Evolutionary conservation across 805 yeast species (phyloP).

Genomic region (Tetrapisispora taiwanensis): DNA sequence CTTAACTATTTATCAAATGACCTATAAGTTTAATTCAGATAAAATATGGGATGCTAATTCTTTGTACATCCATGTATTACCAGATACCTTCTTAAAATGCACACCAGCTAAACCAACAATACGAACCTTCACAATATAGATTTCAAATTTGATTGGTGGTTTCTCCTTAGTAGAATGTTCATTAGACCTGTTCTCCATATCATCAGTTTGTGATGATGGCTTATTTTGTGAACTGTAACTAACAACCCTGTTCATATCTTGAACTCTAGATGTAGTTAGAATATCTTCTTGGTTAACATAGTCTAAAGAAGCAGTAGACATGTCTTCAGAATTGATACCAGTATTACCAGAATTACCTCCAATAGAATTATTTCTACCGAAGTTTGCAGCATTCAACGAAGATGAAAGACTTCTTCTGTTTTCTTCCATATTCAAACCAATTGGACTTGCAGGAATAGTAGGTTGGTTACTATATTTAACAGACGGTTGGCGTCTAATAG

Average conservation of each 20-base stretch:
- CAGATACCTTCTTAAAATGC: constrained; percentile 85
- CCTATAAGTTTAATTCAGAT: constrained; percentile 55
- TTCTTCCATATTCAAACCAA: constrained; percentile 4
- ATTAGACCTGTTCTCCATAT: neutral
- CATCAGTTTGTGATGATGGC: neutral
- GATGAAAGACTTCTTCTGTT: constrained; percentile 4
- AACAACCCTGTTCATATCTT: constrained; percentile 41
- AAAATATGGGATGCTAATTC: constrained; percentile 79
- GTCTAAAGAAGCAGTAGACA: constrained; percentile 29
- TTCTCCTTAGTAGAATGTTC: constrained; percentile 21
- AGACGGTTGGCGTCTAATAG: constrained; percentile 31
- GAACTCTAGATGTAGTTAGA: constrained; percentile 45
- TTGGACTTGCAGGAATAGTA: constrained; percentile 46
- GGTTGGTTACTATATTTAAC: constrained; percentile 24
- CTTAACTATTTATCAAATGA: neutral
- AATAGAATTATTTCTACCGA: constrained; percentile 8
- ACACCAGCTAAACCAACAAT: constrained; percentile 85
- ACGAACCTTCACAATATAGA: constrained; percentile 86
- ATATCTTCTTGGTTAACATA: constrained; percentile 28
- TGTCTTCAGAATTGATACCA: constrained; percentile 15
- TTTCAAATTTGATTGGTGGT: constrained; percentile 77
- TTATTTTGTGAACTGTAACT: constrained; percentile 26
- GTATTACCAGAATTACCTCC: constrained; percentile 8
- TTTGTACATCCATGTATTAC: constrained; percentile 93
- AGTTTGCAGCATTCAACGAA: constrained; percentile 4